Percentiles rank a stretch among this genome's conserved stretches.
Evolutionary conservation across 805 yeast genomes (phyloP).

Genomic region (Suhomyces pyralidae): DNA sequence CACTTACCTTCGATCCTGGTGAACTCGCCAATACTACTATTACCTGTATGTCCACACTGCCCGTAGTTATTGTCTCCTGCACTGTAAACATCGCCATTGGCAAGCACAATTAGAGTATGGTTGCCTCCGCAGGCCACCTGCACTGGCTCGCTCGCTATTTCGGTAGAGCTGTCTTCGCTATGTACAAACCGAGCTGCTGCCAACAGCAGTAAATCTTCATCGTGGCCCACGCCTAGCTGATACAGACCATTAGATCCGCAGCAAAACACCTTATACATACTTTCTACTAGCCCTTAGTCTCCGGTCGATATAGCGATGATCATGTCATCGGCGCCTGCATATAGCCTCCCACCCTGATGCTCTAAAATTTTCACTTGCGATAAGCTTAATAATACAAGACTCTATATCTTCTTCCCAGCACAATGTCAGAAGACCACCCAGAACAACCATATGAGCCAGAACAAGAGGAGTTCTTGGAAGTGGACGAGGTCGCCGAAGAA

Average conservation of each 20-base stretch:
- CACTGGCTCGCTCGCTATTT: conserved; percentile 22
- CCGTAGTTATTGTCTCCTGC: conserved; percentile 59
- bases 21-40: conserved; percentile 13
- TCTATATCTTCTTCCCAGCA: background rate
- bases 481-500: conserved; percentile 36
- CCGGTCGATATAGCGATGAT: no score
- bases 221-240: conserved; percentile 65
- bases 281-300: no score
- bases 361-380: background rate
- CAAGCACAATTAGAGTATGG: conserved; percentile 64
- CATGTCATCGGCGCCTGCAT: conserved; percentile 7
- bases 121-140: conserved; percentile 80
- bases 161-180: conserved; percentile 9
- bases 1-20: conserved; percentile 26
- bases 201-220: conserved; percentile 40
- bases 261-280: conserved; percentile 32
- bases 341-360: background rate
- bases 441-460: conserved; percentile 15
- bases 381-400: conserved; percentile 1
- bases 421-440: conserved; percentile 4
- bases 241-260: conserved; percentile 85
- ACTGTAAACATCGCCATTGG: conserved; percentile 51
- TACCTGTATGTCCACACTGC: conserved; percentile 44
- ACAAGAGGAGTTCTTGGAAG: conserved; percentile 28
- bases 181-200: conserved; percentile 14